Evolutionary conservation across 2,329 filamentous ascomycete genomes (phyloP).

Genomic region (Fusarium sp.): DNA sequence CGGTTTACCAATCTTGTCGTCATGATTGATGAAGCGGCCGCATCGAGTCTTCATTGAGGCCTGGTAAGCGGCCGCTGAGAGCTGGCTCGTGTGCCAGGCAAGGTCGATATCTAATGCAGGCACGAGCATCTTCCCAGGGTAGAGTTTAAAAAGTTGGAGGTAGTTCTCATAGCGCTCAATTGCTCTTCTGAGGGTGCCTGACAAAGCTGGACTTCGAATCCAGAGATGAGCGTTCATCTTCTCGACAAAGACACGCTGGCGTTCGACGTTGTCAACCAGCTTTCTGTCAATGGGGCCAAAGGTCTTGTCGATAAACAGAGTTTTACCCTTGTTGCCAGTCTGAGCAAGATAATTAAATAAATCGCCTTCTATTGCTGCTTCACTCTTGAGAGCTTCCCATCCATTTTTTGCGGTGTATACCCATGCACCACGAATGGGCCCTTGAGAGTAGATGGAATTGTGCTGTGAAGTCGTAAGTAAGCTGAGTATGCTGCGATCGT

Average conservation of each 20-base stretch:
- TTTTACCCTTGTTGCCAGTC: conserved; percentile 4
- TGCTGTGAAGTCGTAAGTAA: conserved; percentile 27
- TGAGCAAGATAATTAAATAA: conserved; percentile 19
- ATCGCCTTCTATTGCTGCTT: conserved; percentile 1
- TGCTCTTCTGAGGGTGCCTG: conserved; percentile 55
- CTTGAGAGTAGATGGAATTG: conserved; percentile 33
- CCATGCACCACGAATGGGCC: conserved; percentile 30
- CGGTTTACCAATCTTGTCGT: conserved; percentile 40
- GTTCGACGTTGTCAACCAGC: conserved; percentile 40
- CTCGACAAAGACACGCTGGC: conserved; percentile 56
- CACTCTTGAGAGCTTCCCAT: conserved; percentile 8
- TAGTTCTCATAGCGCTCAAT: conserved; percentile 58
- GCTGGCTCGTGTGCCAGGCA: conserved; percentile 61
- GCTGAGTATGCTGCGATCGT: no score
- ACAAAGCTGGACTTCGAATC: conserved; percentile 55
- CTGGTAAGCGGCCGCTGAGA: conserved; percentile 51
- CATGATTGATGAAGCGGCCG: conserved; percentile 51
- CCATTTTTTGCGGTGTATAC: conserved; percentile 1
- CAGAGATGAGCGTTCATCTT: conserved; percentile 59
- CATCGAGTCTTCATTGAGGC: conserved; percentile 26
- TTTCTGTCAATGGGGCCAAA: not conserved
- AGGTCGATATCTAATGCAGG: conserved; percentile 60
- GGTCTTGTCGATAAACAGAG: not conserved
- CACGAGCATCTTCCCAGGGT: conserved; percentile 56
- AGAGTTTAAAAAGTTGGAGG: conserved; percentile 54